Conservation (phyloP, 1,284 basidiomycete genomes). For the Xanthoconium separans region DNA sequence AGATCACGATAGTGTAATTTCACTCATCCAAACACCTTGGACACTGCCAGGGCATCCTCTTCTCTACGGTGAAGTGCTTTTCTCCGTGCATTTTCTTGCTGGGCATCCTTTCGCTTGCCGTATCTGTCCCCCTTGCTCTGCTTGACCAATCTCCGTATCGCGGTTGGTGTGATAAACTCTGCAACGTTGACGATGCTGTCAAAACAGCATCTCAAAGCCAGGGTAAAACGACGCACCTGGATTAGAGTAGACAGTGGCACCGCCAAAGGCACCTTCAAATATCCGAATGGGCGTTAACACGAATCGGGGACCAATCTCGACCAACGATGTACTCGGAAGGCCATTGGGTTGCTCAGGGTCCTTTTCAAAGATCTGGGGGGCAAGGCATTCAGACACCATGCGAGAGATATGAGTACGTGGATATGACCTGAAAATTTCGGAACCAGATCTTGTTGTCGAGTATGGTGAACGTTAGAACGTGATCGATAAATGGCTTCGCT, state of each 20-base stretch:
- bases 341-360: constrained; percentile 74
- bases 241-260: constrained; percentile 95
- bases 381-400: constrained; percentile 4
- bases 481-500: constrained; percentile 98
- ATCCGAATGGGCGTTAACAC: constrained; percentile 97
- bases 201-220: constrained; percentile 3
- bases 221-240: constrained; percentile 59
- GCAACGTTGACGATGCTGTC: constrained; percentile 11
- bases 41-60: constrained; percentile 82
- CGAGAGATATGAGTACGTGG: not conserved
- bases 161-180: constrained; percentile 92
- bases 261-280: constrained; percentile 96
- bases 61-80: constrained; percentile 63
- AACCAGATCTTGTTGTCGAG: constrained; percentile 99
- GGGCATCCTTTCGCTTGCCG: constrained; percentile 75
- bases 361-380: constrained; percentile 69
- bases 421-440: constrained; percentile 89
- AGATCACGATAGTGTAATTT: not conserved
- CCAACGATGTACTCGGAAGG: constrained; percentile 74
- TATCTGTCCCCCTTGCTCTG: constrained; percentile 81
- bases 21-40: constrained; percentile 83
- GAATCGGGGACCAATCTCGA: constrained; percentile 97
- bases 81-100: constrained; percentile 66
- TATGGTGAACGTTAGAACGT: constrained; percentile 94
- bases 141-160: constrained; percentile 72